Evolutionary conservation across 345 rosid species (phyloP), one percentile per base, ranked within the genome.

Genomic region (Theobroma cacao): DNA sequence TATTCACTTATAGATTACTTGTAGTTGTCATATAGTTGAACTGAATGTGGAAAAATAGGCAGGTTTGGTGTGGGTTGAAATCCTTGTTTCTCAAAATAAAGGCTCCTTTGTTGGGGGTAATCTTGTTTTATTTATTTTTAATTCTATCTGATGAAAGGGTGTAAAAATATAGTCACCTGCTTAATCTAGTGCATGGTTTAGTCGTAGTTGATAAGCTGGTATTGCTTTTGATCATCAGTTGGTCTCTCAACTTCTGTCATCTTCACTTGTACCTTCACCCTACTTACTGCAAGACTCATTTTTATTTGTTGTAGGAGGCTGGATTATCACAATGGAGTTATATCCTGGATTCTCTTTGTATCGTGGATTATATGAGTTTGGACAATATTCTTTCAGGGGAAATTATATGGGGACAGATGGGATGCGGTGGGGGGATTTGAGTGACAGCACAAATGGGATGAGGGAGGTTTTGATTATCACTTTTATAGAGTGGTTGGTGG

Each of bases 311-410:
- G 66, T 82, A 95, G 99, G 90, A 79, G 78, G 79, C 33, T 90
- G 94, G 97, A 83, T 93, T 73, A 72, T 82, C 52, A 75, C 82
- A n/a, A 41, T 95, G 90, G 96, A 95, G 89, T 47, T 95, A 53
- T 95, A 84, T 85, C 99, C 99, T 28, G 97, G 98, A 52, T 95
- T 93, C 63, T 78, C 97, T 75, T 77, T 95, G 26, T 92, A 73
- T 63, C 98, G 98, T 53, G 98, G 99, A n/a, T 70, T 95, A 74
- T 95, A 93, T 15, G 97, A 95, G 83, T 88, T 95, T 33, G 84
- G 90, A 0, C 86, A 84, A 53, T 90, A 86, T 77, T 75, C 98
- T 55, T 81, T 88, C 34, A 64, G 6, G 1, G 96, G 91, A 22
- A 75, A 76, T 85, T 75, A 74, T 48, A 84, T 81, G 80, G 94